Evolutionary conservation across 345 rosid species (phyloP).

Genomic region (Hirschfeldia incana): DNA sequence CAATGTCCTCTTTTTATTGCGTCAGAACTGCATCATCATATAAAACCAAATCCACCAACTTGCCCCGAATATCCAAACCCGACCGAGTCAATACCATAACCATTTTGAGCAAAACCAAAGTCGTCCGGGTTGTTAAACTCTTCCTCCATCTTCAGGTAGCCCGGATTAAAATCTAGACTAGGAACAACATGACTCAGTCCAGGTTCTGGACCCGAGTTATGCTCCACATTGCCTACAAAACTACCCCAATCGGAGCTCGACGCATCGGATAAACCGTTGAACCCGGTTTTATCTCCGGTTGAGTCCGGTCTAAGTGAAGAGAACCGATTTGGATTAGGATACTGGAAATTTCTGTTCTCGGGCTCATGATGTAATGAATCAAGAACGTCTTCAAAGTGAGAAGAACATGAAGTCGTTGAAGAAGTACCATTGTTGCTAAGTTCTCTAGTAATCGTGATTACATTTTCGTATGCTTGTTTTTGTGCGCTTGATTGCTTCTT

Average conservation of each 20-base stretch:
- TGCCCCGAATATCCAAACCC: conserved; percentile 37
- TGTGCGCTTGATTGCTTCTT: conserved; percentile 73
- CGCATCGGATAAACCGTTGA: conserved; percentile 9
- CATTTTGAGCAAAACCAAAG: conserved; percentile 15
- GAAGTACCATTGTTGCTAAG: conserved; percentile 54
- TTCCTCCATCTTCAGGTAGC: conserved; percentile 45
- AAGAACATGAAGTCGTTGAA: conserved; percentile 55
- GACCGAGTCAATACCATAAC: conserved; percentile 27
- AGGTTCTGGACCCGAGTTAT: conserved; percentile 43
- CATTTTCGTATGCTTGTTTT: conserved; percentile 41
- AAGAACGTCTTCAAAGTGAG: conserved; percentile 74
- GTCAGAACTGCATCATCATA: conserved; percentile 22
- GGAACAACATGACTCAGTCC: conserved; percentile 38
- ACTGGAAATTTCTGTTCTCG: conserved; percentile 42
- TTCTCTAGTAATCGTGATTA: conserved; percentile 48
- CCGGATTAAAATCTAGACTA: conserved; percentile 30
- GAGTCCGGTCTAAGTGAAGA: conserved; percentile 42
- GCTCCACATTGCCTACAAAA: conserved; percentile 17
- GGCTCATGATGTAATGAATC: conserved; percentile 47
- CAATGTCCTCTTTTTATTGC: not conserved
- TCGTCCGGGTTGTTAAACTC: conserved; percentile 22
- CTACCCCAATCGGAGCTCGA: conserved; percentile 56
- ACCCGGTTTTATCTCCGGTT: conserved; percentile 45
- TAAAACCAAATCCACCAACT: conserved; percentile 32
- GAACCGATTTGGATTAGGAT: conserved; percentile 21